Conservation (phyloP, 2,329 filamentous ascomycete species). For the Pseudopyricularia cyperi region DNA sequence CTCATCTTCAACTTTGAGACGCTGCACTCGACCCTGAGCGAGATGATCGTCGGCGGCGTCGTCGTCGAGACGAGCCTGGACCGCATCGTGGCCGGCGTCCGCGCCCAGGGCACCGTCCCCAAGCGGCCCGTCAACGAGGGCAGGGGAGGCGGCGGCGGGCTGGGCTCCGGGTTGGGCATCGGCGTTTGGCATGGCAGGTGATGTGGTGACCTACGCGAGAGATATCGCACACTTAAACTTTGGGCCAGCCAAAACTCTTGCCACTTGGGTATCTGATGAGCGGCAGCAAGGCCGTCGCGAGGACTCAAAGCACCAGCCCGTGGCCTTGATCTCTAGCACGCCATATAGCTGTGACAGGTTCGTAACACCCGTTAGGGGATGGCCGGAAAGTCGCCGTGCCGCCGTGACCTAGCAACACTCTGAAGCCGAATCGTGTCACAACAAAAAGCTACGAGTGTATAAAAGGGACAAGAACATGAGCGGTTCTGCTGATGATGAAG, state of each 20-base stretch:
- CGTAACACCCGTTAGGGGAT: neutral
- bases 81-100: slow-evolving; percentile 76
- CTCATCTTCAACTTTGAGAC: slow-evolving; percentile 99
- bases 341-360: neutral
- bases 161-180: slow-evolving; percentile 40
- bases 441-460: neutral
- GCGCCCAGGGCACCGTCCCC: slow-evolving; percentile 60
- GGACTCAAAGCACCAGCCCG: neutral
- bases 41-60: slow-evolving; percentile 93
- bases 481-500: neutral
- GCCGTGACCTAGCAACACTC: neutral
- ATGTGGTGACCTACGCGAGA: neutral
- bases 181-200: slow-evolving; percentile 36
- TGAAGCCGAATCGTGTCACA: neutral
- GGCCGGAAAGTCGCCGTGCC: neutral
- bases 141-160: slow-evolving; percentile 20
- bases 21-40: slow-evolving; percentile 74
- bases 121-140: slow-evolving; percentile 69
- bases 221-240: neutral
- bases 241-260: neutral
- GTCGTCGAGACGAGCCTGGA: slow-evolving; percentile 88
- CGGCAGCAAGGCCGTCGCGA: too few relatives aligned
- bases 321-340: neutral
- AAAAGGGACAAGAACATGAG: too few relatives aligned
- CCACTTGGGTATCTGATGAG: neutral